Evolutionary conservation across 2,329 filamentous ascomycete genomes (phyloP).

Genomic region (Daldinia sp.): DNA sequence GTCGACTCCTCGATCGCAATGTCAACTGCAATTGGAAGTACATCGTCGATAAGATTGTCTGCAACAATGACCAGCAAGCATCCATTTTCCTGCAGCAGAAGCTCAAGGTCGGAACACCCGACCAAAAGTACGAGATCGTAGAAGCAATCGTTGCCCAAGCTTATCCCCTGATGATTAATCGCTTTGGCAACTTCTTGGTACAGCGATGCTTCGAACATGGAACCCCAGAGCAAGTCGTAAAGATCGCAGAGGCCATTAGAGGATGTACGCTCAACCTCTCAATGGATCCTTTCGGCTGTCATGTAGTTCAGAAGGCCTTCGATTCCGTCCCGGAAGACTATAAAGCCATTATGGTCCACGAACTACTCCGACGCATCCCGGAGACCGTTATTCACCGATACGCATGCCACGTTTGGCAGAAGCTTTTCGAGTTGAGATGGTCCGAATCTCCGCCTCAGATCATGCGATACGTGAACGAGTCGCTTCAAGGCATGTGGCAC

Average conservation of each 20-base stretch:
- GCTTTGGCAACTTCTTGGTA: conserved; percentile 97
- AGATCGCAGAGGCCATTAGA: conserved; percentile 92
- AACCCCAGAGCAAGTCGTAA: conserved; percentile 90
- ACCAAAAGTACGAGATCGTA: conserved; percentile 97
- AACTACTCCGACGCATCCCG: conserved; percentile 91
- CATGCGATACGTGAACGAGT: conserved; percentile 98
- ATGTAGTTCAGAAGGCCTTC: conserved; percentile 98
- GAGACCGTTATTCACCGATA: conserved; percentile 99
- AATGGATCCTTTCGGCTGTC: conserved; percentile 98
- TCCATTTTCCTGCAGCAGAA: conserved; percentile 99
- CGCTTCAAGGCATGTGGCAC: conserved; percentile 96
- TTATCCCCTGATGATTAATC: conserved; percentile 96
- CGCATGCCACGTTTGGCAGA: conserved; percentile 99
- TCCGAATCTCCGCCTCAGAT: conserved; percentile 93
- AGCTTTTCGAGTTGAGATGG: conserved; percentile 98
- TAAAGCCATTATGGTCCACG: conserved; percentile 99
- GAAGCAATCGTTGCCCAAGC: conserved; percentile 95
- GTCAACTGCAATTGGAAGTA: conserved; percentile 99
- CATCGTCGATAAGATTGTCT: conserved; percentile 99
- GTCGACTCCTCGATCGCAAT: conserved; percentile 91
- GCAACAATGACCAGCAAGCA: conserved; percentile 98
- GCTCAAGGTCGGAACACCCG: conserved; percentile 91
- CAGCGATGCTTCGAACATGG: conserved; percentile 99
- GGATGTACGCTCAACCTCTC: conserved; percentile 93
- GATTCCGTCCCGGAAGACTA: conserved; percentile 97